Percentiles rank a stretch among this genome's conserved stretches.
phyloP scores from a whole-genome alignment of 768 basidiomycete genomes.

The Leccinellum rugosiceps region DNA sequence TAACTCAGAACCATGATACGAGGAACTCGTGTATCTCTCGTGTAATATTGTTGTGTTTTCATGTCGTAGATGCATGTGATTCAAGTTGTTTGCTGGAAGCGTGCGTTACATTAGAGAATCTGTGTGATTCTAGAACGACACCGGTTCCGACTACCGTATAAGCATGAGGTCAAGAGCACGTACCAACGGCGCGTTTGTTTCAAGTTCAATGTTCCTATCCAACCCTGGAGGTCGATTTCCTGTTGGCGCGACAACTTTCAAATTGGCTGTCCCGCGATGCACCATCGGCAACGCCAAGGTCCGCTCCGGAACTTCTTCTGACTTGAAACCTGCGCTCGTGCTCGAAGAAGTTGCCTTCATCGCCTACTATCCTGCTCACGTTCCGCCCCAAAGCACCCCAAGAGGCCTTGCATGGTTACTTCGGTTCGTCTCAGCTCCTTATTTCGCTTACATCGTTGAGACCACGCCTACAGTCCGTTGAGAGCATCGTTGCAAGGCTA shows the following conservation, averaged over 20 bases:
- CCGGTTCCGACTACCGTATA: not conserved
- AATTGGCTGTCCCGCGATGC: constrained; percentile 40
- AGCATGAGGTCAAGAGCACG: not conserved
- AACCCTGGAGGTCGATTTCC: constrained; percentile 44
- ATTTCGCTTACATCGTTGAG: constrained; percentile 2
- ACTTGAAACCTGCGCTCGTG: constrained; percentile 41
- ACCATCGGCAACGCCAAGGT: constrained; percentile 43
- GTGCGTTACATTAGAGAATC: too few species aligned
- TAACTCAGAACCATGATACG: not conserved
- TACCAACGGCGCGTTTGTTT: too few species aligned
- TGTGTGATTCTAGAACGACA: not conserved
- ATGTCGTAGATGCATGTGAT: not conserved
- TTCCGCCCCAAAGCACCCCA: constrained; percentile 19
- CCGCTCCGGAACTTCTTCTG: constrained; percentile 21
- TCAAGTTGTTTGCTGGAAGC: not conserved
- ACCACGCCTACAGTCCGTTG: constrained; percentile 33
- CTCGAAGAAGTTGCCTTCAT: constrained; percentile 65
- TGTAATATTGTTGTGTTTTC: not conserved
- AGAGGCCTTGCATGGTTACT: constrained; percentile 56
- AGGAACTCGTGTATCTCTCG: not conserved
- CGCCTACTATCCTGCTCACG: constrained; percentile 60
- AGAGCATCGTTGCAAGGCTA: constrained; percentile 47
- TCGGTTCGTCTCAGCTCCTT: constrained; percentile 38
- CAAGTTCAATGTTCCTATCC: constrained; percentile 44
- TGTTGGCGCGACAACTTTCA: constrained; percentile 60